Evolutionary conservation across 257 asterid species (phyloP), one percentile per base, ranked within the genome.

Genomic region (Nicotiana knightiana): DNA sequence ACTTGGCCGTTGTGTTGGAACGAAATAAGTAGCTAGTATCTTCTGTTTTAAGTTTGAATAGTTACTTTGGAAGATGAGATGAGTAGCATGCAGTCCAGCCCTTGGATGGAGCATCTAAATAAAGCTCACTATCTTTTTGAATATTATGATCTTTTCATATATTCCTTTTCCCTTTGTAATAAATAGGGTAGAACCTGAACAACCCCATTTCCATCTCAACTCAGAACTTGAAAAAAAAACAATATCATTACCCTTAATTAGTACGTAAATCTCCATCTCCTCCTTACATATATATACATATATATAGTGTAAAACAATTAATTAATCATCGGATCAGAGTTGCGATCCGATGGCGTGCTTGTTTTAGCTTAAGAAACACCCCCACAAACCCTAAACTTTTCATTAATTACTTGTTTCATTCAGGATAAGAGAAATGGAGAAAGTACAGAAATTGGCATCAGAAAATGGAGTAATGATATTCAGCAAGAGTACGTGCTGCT

Each of bases 401-500:
- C 48, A 43, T 6, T 39, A 21, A 4, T 61, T 2, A 28, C 30
- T 1, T 1, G 30, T 28, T 21, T 28, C 30, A 12, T 58, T 54
- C 8, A 54, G n/a, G 35, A 9, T 39, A 39, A 9, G 6, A 7
- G 48, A 43, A 8, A 37, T 91, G 93, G 97, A 93, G 9, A 91
- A 88, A 86, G 90, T 92, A 39, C 43, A n/a, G 11, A 91, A 90
- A 62, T 73, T 92, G 73, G 86, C 92, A 15, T 86, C 93, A 13
- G 94, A 92, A 51, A 89, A 90, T 6, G 95, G 94, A 3, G 86
- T 92, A 63, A 15, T 93, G 92, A 88, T 93, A 26, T 88, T 93
- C 88, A 91, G 94, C 91, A 93, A 91, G 71, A 92, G 90, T 89
- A 88, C 70, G 2, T 92, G 97, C 81, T 92, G 97, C 86, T 26